phyloP scores from a whole-genome alignment of 176 grass and related monocot species.

The Aegilops bicornis region DNA sequence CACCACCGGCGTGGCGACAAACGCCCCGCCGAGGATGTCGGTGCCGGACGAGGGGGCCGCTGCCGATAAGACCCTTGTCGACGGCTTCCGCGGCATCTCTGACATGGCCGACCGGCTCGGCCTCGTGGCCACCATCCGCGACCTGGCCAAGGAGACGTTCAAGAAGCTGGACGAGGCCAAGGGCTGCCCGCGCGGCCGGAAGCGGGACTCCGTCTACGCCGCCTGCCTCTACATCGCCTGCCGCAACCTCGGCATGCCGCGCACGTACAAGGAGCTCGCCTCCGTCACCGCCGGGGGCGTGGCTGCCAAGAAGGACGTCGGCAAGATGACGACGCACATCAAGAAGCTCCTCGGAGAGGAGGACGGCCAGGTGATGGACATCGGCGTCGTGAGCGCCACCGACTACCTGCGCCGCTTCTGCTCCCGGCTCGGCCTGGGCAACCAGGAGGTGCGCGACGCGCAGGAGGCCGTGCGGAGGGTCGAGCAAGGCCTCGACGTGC shows the following conservation, averaged over 20 bases:
- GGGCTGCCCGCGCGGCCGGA: neutral
- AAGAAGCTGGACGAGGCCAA: slow-evolving; percentile 24
- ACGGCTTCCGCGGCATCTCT: slow-evolving; percentile 23
- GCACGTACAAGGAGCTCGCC: slow-evolving; percentile 44
- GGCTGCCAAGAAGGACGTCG: slow-evolving; percentile 26
- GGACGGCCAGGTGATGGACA: neutral
- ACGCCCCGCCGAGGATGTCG: neutral
- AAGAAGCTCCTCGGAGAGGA: slow-evolving; percentile 41
- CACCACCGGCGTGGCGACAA: neutral
- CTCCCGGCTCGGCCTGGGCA: slow-evolving; percentile 32
- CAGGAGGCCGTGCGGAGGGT: slow-evolving; percentile 13
- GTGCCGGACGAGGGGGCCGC: neutral
- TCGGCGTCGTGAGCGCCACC: slow-evolving; percentile 21
- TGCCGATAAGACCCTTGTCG: neutral
- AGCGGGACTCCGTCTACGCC: slow-evolving; percentile 31
- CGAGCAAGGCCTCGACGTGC: slow-evolving; percentile 23
- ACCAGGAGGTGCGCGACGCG: slow-evolving; percentile 16
- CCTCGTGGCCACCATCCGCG: slow-evolving; percentile 27
- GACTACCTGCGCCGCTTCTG: slow-evolving; percentile 41
- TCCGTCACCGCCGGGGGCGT: slow-evolving; percentile 1
- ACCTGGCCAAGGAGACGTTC: slow-evolving; percentile 31
- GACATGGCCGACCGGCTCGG: slow-evolving; percentile 50
- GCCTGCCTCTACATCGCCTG: slow-evolving; percentile 46
- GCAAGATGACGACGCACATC: slow-evolving; percentile 23
- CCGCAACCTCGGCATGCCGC: slow-evolving; percentile 39